Evolutionary conservation across 306 rosid species (phyloP).

Genomic region (Styphnolobium japonicum): DNA sequence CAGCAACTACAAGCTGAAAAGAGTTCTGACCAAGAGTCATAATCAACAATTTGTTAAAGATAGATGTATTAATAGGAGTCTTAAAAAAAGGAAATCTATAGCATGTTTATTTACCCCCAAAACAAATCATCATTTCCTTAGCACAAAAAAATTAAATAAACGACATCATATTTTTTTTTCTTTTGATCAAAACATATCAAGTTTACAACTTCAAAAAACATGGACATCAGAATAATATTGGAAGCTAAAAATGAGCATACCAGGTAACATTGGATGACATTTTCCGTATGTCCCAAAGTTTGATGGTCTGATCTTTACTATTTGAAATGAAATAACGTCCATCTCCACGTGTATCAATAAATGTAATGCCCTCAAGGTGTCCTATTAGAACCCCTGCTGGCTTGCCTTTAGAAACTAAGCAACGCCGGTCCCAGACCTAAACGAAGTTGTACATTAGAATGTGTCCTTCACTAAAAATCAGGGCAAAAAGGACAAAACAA

Average conservation of each 20-base stretch:
- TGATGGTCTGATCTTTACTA: slow-evolving; percentile 92
- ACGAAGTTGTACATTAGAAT: slow-evolving; percentile 22
- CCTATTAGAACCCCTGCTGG: slow-evolving; percentile 84
- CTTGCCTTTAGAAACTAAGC: slow-evolving; percentile 55
- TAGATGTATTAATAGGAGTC: not conserved
- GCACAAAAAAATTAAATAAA: not conserved
- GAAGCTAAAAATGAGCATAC: slow-evolving; percentile 40
- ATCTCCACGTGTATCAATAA: slow-evolving; percentile 86
- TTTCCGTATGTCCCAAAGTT: slow-evolving; percentile 95
- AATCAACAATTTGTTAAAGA: too few relatives aligned
- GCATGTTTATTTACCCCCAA: not conserved
- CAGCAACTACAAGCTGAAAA: too few relatives aligned
- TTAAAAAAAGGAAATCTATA: not conserved
- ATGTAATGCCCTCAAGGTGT: slow-evolving; percentile 89
- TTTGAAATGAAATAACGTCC: slow-evolving; percentile 92
- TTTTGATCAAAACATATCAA: not conserved
- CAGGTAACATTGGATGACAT: slow-evolving; percentile 64
- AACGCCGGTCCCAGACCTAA: slow-evolving; percentile 97
- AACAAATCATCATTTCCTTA: not conserved
- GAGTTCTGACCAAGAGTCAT: too few relatives aligned
- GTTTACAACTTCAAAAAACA: not conserved
- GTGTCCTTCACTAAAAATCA: not conserved
- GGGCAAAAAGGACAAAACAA: not conserved
- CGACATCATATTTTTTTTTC: not conserved
- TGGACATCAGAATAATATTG: not conserved